phyloP scores from a whole-genome alignment of 2,329 filamentous ascomycete species.

The Scedosporium apiospermum region DNA sequence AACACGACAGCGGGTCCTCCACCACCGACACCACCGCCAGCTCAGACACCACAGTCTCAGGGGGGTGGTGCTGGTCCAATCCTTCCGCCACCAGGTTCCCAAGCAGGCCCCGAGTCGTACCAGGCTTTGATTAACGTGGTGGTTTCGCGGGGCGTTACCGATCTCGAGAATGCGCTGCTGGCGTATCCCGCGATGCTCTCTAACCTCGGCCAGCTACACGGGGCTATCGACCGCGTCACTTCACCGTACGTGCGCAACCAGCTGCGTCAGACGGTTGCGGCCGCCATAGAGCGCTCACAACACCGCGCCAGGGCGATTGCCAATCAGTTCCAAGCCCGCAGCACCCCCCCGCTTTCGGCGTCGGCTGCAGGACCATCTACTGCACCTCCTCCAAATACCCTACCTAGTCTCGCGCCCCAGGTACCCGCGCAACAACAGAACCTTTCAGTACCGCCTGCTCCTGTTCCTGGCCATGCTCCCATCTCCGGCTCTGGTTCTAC shows the following conservation, averaged over 20 bases:
- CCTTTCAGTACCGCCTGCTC: not conserved
- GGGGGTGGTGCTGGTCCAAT: not conserved
- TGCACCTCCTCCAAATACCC: not conserved
- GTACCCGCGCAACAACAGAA: not conserved
- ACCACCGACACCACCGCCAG: not conserved
- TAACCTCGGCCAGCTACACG: constrained; percentile 38
- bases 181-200: constrained; percentile 39
- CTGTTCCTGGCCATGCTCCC: not conserved
- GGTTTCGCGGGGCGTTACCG: constrained; percentile 38
- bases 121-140: constrained; percentile 40
- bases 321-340: not conserved
- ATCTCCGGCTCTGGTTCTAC: not conserved
- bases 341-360: not conserved
- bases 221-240: constrained; percentile 40
- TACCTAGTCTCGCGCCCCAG: not conserved
- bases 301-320: not conserved
- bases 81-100: not conserved
- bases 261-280: constrained; percentile 38
- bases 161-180: constrained; percentile 34
- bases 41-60: constrained; percentile 1
- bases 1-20: constrained; percentile 5
- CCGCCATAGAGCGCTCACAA: constrained; percentile 27
- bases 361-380: not conserved
- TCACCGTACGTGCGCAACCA: constrained; percentile 38
- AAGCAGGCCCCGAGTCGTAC: constrained; percentile 7